Base-by-base conservation (phyloP, 352 stramenopile species). In the Phytophthora multivora region DNA sequence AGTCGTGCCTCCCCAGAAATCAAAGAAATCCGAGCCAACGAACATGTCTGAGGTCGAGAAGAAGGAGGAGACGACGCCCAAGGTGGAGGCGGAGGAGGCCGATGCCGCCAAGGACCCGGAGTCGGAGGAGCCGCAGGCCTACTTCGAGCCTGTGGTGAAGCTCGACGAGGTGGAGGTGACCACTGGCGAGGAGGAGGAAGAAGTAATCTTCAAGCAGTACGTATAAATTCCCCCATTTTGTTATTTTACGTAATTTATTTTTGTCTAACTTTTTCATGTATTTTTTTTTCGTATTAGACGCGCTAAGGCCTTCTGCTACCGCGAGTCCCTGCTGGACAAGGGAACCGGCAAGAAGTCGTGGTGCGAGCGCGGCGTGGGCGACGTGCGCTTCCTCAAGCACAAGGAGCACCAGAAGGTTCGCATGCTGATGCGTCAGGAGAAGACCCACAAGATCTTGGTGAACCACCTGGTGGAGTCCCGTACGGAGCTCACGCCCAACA, bases 371-470 rank as follows among this genome's bases (percentile, higher is more conserved):
- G 97, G 97, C 33, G 96, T 99, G 52, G 97, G 97, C 40, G 94
- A 99, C 51, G 89, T 97, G 49, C 96, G 96, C 53, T 98, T 99
- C 77, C 86, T 99, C 57, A 97, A 98, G 79, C 97, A 99, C 89
- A 96, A 95, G 76, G 92, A 98, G 65, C 77, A 89, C 71, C 80
- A 91, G 59, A 96, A 96, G 71, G 88, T 99, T 60, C 91, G 97
- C 63, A 79, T 98, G 51, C 83, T 99, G 23, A 99, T 99, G 97
- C 89, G 97, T 56, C 97, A 99, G 77, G 97, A 99, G 76, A 99
- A 99, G 79, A 99, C 97, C 26, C 98, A 98, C 91, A 99, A 99
- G 83, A 94, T 99, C 64, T 95, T 99, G 78, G 84, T 93, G 52
- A 99, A 99, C 78, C 97, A 99, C 82, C 82, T 98, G 33, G 77